phyloP scores from a whole-genome alignment of 768 basidiomycete species.

The Serendipita sp. region DNA sequence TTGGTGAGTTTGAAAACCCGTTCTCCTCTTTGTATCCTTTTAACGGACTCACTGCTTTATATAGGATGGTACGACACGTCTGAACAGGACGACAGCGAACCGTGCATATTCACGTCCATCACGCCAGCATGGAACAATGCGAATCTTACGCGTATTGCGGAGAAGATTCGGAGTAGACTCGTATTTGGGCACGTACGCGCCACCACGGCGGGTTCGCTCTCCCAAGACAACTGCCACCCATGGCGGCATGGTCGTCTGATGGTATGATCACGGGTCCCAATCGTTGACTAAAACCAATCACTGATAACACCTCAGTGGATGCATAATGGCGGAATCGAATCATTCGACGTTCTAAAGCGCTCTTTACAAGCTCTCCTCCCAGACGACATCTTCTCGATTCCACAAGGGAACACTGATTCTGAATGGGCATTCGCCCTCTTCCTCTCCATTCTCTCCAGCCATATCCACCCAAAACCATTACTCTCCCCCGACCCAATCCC shows the following conservation, averaged over 20 bases:
- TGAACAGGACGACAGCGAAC: conserved; percentile 65
- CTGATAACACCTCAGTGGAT: conserved; percentile 47
- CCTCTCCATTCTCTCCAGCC: conserved; percentile 31
- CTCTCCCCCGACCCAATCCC: conserved; percentile 36
- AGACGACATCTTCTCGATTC: conserved; percentile 72
- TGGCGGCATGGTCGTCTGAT: conserved; percentile 85
- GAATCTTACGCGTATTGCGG: conserved; percentile 82
- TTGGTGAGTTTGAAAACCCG: conserved; percentile 35
- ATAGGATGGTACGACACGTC: conserved; percentile 88
- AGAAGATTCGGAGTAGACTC: conserved; percentile 91
- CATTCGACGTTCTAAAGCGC: conserved; percentile 69
- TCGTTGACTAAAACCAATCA: background rate
- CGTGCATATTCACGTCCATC: conserved; percentile 91
- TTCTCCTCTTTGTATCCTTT: conserved; percentile 6
- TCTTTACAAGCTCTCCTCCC: conserved; percentile 56
- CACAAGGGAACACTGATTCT: conserved; percentile 91
- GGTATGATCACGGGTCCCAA: conserved; percentile 29
- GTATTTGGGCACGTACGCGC: conserved; percentile 94
- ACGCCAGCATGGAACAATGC: conserved; percentile 98
- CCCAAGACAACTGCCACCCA: conserved; percentile 88
- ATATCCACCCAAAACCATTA: conserved; percentile 68
- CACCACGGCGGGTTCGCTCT: conserved; percentile 82
- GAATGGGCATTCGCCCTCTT: conserved; percentile 96
- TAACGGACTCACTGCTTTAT: background rate
- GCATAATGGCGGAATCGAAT: conserved; percentile 91